Percentiles rank a stretch among this genome's conserved stretches.
These are phyloP conservation scores for Trichoderma endophyticum DNA, from an alignment of 2,329 filamentous ascomycete genomes.

Conservation along the genomic window DNA sequence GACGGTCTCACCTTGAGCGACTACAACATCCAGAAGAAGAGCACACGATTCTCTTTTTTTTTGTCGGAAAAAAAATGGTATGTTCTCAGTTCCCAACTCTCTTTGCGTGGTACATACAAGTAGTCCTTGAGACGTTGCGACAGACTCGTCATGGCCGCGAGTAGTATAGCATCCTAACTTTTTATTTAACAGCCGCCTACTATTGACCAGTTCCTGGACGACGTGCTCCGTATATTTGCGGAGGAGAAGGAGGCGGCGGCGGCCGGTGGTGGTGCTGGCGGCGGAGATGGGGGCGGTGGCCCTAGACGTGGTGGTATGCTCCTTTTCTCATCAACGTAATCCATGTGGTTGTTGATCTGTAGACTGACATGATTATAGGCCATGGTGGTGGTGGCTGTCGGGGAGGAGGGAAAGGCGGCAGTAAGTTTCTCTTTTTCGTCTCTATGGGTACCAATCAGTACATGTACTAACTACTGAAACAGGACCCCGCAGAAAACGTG, in stretches of 20 bases:
- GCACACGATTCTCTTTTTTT: conserved; percentile 50
- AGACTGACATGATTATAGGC: background rate
- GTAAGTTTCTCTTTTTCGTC: background rate
- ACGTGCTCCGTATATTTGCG: no score
- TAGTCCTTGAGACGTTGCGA: no score
- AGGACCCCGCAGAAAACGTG: background rate
- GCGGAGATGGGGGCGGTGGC: background rate
- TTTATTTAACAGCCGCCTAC: background rate
- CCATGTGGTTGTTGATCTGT: background rate
- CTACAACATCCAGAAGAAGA: conserved; percentile 97
- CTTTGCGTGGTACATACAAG: background rate
- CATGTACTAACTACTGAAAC: background rate
- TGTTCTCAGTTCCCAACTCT: background rate
- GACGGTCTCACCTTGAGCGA: conserved; percentile 86
- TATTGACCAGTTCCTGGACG: background rate
- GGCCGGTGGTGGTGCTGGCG: no score
- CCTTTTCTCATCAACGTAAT: background rate
- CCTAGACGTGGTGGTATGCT: background rate
- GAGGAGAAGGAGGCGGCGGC: no score
- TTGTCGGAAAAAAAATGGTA: background rate
- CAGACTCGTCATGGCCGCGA: no score
- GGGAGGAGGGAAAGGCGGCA: background rate
- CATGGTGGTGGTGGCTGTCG: background rate
- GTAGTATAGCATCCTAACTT: background rate
- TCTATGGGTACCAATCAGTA: background rate